Evolutionary conservation across 306 rosid genomes (phyloP).

Genomic region (Quercus mongolica): DNA sequence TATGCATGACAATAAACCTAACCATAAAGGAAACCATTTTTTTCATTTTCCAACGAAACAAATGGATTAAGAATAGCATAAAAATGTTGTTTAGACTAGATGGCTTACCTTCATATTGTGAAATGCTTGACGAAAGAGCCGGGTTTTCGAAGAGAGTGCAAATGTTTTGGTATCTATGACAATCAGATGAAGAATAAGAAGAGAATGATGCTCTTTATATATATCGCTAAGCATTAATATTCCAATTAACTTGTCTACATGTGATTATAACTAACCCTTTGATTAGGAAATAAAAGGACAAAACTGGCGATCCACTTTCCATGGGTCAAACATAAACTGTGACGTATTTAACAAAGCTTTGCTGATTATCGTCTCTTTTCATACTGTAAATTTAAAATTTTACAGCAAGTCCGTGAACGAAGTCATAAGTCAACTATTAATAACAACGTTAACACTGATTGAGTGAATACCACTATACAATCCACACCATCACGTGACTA

Average conservation of each 20-base stretch:
- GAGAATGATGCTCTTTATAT: not conserved
- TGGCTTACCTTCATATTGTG: not conserved
- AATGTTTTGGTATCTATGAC: not conserved
- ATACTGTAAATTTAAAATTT: no score
- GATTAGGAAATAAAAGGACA: not conserved
- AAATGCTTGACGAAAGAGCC: not conserved
- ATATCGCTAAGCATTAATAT: no score
- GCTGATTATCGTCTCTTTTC: no score
- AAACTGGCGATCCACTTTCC: slow-evolving; percentile 21
- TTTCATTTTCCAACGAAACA: not conserved
- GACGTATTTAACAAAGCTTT: not conserved
- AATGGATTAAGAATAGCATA: not conserved
- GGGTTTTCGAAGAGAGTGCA: not conserved
- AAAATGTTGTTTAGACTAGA: not conserved
- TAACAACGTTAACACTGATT: no score
- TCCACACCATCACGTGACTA: no score
- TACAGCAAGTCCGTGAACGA: no score
- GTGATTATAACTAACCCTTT: not conserved
- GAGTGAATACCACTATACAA: no score
- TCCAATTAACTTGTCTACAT: not conserved
- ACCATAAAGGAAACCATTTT: not conserved
- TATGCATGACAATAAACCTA: not conserved
- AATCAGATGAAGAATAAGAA: no score
- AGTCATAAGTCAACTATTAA: no score
- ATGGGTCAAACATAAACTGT: not conserved